A percentile compares a stretch with the other conserved stretches of the same genome.
phyloP scores from a whole-genome alignment of 306 rosid species.

The Acacia crassicarpa region DNA sequence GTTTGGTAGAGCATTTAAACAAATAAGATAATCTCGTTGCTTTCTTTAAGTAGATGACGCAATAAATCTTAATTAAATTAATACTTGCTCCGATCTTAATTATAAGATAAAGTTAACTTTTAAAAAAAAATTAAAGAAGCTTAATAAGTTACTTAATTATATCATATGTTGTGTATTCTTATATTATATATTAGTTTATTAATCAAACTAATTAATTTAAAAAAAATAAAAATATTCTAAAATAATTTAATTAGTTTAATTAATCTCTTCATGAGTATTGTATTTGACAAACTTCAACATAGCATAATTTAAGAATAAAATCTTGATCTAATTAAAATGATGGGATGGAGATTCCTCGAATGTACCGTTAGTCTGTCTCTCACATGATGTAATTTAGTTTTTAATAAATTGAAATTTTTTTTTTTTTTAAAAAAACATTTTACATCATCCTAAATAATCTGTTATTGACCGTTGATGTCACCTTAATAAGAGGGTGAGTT shows the following conservation, averaged over 20 bases:
- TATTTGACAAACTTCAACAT: not conserved
- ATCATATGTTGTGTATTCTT: no score
- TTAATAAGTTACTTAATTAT: no score
- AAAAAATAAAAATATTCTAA: no score
- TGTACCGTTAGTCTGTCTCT: not conserved
- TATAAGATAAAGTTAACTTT: no score
- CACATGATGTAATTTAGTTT: not conserved
- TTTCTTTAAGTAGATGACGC: not conserved
- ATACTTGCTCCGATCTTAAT: no score
- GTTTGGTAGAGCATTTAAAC: not conserved
- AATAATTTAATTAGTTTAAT: no score
- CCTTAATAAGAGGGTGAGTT: not conserved
- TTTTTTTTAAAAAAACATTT: no score
- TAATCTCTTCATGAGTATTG: not conserved
- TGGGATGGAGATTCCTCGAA: not conserved
- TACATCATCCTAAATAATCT: no score
- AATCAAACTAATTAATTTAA: no score
- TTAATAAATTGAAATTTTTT: no score
- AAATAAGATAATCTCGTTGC: not conserved
- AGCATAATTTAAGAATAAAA: not conserved
- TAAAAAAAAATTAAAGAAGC: no score
- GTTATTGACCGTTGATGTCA: not conserved
- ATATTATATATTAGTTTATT: no score
- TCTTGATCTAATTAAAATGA: not conserved
- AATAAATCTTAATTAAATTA: slow-evolving; percentile 15